A percentile compares a stretch with the other conserved stretches of the same genome.
phyloP scores from a whole-genome alignment of 148 eudicot species.

The Rhododendron kiyosumense region DNA sequence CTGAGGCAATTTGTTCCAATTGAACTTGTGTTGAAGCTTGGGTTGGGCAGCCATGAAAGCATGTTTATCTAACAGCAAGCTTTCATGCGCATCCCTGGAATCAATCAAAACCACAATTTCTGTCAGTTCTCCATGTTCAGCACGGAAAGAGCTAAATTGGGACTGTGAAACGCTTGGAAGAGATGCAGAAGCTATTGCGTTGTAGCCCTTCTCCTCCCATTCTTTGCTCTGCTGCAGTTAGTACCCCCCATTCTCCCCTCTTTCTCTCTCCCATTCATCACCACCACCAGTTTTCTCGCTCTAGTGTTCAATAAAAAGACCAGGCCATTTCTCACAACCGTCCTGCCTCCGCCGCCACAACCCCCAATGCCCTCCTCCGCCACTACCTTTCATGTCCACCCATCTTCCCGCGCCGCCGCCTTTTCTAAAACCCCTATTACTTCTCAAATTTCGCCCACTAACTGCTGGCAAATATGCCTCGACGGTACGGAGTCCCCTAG shows the following conservation, averaged over 20 bases:
- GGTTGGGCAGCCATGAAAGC: conserved; percentile 4
- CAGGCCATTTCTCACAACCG: not conserved
- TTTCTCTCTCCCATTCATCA: conserved; percentile 25
- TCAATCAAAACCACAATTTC: not conserved
- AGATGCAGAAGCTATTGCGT: conserved; percentile 70
- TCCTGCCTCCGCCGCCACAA: not conserved
- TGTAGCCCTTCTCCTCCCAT: conserved; percentile 36
- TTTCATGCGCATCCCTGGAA: not conserved
- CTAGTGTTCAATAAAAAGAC: conserved; percentile 8
- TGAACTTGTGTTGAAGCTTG: not conserved
- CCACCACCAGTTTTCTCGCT: conserved; percentile 8
- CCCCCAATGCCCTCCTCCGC: conserved; percentile 1
- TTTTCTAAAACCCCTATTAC: not conserved
- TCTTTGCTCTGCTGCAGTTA: not conserved
- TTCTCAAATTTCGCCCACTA: not conserved
- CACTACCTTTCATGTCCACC: not conserved
- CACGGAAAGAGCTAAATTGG: not conserved
- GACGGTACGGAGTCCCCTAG: conserved; percentile 18
- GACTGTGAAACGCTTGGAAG: conserved; percentile 10
- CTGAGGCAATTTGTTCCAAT: conserved; percentile 3
- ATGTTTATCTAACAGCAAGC: not conserved
- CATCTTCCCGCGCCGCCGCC: not conserved
- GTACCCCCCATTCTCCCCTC: conserved; percentile 10
- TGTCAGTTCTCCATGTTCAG: not conserved
- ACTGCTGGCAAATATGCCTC: conserved; percentile 31